Evolutionary conservation across 2,329 filamentous ascomycete genomes (phyloP).

Genomic region (Colletotrichum sp.): DNA sequence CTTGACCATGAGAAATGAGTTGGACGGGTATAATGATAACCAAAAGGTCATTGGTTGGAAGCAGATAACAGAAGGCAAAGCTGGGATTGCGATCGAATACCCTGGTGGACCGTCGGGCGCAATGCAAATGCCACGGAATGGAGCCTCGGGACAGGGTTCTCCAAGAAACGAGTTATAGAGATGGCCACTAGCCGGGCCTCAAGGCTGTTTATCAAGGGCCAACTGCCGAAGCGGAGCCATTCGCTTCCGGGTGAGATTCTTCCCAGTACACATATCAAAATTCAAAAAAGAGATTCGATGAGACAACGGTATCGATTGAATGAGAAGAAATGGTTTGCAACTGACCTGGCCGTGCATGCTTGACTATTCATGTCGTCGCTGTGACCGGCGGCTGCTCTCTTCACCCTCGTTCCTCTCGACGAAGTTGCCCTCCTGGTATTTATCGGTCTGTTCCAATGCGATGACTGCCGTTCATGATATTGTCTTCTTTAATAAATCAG

Average conservation of each 20-base stretch:
- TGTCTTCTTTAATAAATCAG: background rate
- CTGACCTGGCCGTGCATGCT: background rate
- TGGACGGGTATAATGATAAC: background rate
- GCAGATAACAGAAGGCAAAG: background rate
- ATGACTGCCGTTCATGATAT: background rate
- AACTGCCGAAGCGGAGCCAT: background rate
- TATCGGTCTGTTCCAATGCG: background rate
- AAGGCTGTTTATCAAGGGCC: background rate
- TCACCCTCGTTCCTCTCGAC: background rate
- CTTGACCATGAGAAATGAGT: background rate
- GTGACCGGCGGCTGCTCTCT: background rate
- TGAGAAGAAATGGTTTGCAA: background rate
- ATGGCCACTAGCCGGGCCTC: background rate
- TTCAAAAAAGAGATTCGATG: background rate
- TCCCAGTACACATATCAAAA: background rate
- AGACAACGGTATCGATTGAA: background rate
- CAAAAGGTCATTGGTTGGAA: background rate
- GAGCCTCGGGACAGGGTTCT: background rate
- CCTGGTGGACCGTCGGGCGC: background rate
- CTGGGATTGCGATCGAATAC: slow-evolving; percentile 6
- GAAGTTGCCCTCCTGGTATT: background rate
- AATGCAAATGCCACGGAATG: background rate
- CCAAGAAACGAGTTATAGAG: background rate
- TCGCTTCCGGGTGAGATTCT: background rate
- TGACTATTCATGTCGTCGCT: background rate